A percentile compares a stretch with the other conserved stretches of the same genome.
phyloP scores from a whole-genome alignment of 768 basidiomycete species.

The Pleurotus eryngii region DNA sequence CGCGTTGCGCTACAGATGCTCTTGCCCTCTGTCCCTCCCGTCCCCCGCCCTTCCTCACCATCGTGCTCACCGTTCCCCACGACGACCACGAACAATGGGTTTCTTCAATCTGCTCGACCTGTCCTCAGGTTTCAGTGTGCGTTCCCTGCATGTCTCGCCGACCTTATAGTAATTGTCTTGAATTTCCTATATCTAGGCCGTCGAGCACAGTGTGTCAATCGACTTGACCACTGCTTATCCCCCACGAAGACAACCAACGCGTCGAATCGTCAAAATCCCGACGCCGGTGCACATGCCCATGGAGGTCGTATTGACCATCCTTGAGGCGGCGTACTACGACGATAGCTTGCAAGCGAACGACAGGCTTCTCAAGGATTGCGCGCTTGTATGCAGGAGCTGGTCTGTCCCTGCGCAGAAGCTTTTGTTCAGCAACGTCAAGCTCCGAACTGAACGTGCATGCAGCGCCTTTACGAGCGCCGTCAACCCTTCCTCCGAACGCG shows the following conservation, averaged over 20 bases:
- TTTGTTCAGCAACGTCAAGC: constrained; percentile 54
- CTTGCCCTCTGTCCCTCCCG: constrained; percentile 12
- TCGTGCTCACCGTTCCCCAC: constrained; percentile 10
- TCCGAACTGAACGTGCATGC: constrained; percentile 52
- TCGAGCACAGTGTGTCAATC: constrained; percentile 36
- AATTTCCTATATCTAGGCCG: constrained; percentile 21
- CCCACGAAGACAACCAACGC: constrained; percentile 16
- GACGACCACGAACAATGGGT: constrained; percentile 20
- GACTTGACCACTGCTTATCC: constrained; percentile 29
- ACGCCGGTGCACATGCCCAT: constrained; percentile 43
- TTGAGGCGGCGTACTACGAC: constrained; percentile 51
- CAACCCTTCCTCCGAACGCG: constrained; percentile 42
- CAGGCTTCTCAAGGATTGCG: constrained; percentile 46
- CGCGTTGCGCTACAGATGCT: constrained; percentile 16
- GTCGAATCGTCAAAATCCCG: constrained; percentile 11
- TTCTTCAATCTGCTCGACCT: constrained; percentile 29
- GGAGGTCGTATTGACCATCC: constrained; percentile 60
- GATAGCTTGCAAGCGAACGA: constrained; percentile 32
- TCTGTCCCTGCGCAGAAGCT: constrained; percentile 60
- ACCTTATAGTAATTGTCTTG: constrained; percentile 21
- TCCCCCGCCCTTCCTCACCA: constrained; percentile 9
- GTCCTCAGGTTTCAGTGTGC: constrained; percentile 19
- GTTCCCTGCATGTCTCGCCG: constrained; percentile 15
- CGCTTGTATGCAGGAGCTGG: constrained; percentile 70
- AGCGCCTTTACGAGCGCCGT: constrained; percentile 52